Base-by-base conservation (phyloP, 2,329 filamentous ascomycete species). In the Elsinoe fawcettii region DNA sequence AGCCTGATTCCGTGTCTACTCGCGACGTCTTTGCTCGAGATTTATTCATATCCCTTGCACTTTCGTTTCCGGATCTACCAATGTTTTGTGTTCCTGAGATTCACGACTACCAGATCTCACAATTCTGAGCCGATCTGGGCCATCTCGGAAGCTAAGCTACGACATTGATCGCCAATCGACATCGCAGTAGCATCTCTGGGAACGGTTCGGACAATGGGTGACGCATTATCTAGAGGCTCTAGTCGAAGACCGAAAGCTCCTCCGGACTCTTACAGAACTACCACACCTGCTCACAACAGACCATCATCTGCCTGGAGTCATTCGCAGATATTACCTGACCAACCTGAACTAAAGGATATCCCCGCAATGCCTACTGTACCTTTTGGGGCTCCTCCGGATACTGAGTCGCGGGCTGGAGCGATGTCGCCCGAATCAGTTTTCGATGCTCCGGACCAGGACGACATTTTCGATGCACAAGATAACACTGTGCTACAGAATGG, bases 151-250 rank as follows among this genome's bases (percentile, higher is more conserved):
- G 49, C 49, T 53, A 53, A 53, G 32, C 41, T 56, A 47, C 54
- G 54, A 56, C 30, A 47, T 56, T 49, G 54, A 49, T 56, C 54
- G 54, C 43, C 54, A 56, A 47, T 56, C 54, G 54, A 37, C 25
- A 36, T 47, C 54, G 18, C 18, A 34, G 30, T 14, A 20, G n/a
- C n/a, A 18, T 9, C 12, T 7, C 16, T 20, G n/a, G 44, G 11
- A 49, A 5, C 5, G 41, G 12, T 44, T 44, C 20, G 23, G 23
- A 32, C 23, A 36, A 53, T 53, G 49, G 49, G 49, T 53, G 49
- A 46, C 54, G 37, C 30, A 49, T 27, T 27, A 27, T 56, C 54
- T 18, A 56, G 53, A 55, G 23, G 37, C 14, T 46, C 54, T 14
- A 36, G 18, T 14, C 23, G 30, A 43, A 55, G n/a, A 34, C 39